Base-by-base conservation (phyloP, 805 yeast genomes). In the Candida lessepsii region DNA sequence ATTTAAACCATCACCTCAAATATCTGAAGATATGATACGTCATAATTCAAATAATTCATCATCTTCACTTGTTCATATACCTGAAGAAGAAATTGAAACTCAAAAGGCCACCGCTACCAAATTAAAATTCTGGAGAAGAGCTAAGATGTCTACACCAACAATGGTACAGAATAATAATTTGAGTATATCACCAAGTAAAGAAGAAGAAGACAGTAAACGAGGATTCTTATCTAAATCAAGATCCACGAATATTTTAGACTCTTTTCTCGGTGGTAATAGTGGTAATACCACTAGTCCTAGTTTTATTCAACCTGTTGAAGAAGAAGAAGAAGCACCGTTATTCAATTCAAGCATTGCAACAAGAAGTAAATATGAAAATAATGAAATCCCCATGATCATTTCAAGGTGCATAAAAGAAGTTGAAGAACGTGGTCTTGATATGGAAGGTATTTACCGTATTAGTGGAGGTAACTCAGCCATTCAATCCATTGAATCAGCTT, bases 371-470 rank as follows among this genome's bases (percentile, higher is more conserved):
- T 70, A 62, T 49, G 99, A 91, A 55, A 71, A 74, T 11, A 67
- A 75, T 21, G 48, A 57, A 9, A 73, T 87, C 9, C 99, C 99
- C 9, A 61, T 77, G 48, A 75, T 93, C 20, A 74, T 93, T 9
- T 67, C 81, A 9, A 70, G 78, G 42, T 87, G 96, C 62, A 63
- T 89, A 5, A 67, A 70, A 17, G 93, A 83, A 51, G 88, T 93
- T 39, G 96, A 91, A 63, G 56, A 57, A 5, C 70, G 87, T 42
- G 96, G 96, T 4, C 61, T 90, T 49, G 79, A 74, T 28, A 65
- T 72, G 46, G 98, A 90, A 61, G 99, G 99, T 7, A 75, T 93
- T 25, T 93, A 93, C 65, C 72, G 99, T 49, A 83, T 90, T 49
- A 83, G 95, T 33, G 99, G 96, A 1, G 85, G 87, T 4, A 75